phyloP scores from a whole-genome alignment of 306 rosid species.

The Vigna angularis region DNA sequence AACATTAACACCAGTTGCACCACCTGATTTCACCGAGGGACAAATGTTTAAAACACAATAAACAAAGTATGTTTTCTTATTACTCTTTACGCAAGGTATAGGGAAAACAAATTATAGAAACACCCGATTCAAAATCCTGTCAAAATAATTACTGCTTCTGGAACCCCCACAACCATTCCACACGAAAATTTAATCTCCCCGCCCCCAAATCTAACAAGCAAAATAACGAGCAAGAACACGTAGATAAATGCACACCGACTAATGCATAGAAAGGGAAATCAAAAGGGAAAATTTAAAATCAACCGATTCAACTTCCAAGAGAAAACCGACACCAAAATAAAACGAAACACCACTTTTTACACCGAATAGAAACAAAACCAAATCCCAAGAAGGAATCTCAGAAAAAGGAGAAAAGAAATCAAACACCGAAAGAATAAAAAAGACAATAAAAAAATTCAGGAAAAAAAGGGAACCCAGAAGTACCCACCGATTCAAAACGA shows the following conservation, averaged over 20 bases:
- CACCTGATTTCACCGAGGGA: not conserved
- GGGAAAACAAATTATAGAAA: not conserved
- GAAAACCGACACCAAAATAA: constrained; percentile 4
- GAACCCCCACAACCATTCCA: constrained; percentile 10
- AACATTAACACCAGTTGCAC: not conserved
- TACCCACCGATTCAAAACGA: constrained; percentile 51
- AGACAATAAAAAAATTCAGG: not conserved
- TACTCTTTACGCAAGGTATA: not conserved
- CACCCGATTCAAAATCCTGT: not conserved
- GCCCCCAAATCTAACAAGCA: not conserved
- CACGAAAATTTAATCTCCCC: constrained; percentile 10
- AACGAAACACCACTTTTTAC: not conserved
- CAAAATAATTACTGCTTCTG: not conserved
- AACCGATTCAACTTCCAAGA: not conserved
- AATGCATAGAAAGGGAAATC: not conserved
- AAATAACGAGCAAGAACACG: not conserved
- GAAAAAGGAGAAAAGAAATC: not conserved
- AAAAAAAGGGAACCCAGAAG: not conserved
- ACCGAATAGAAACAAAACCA: constrained; percentile 13
- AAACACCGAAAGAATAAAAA: not conserved
- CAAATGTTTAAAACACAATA: not conserved
- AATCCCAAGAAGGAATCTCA: not conserved
- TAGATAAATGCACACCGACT: constrained; percentile 8
- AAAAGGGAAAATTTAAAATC: not conserved
- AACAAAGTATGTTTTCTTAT: not conserved